These are phyloP conservation scores for Bryum argenteum DNA, from an alignment of 225 moss, liverwort and hornwort species.

Conservation along the genomic window DNA sequence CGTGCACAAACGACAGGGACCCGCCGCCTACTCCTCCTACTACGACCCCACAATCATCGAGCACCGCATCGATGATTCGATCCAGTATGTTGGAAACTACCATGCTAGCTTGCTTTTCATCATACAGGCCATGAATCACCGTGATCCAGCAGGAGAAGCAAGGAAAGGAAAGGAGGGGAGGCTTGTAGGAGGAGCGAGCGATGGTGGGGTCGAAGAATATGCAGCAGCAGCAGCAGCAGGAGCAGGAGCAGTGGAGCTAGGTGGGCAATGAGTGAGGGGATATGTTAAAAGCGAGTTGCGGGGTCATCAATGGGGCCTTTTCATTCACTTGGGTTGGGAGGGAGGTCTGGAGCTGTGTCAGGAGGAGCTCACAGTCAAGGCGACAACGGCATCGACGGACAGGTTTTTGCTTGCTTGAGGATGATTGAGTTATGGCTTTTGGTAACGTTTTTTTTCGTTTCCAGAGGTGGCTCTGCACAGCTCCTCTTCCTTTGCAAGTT, in stretches of 20 bases:
- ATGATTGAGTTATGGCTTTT: not conserved
- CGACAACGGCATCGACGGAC: slow-evolving; percentile 30
- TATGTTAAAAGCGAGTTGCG: slow-evolving; percentile 6
- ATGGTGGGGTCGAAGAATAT: slow-evolving; percentile 25
- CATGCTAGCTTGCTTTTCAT: not conserved
- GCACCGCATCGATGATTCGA: too few relatives aligned
- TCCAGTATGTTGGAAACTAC: not conserved
- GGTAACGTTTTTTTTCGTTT: not conserved
- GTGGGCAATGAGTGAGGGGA: slow-evolving; percentile 26
- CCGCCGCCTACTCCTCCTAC: slow-evolving; percentile 24
- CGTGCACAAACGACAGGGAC: slow-evolving; percentile 26
- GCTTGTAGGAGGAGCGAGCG: not conserved
- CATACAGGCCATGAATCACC: not conserved
- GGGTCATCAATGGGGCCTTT: slow-evolving; percentile 39
- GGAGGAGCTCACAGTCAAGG: slow-evolving; percentile 14
- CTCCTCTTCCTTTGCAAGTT: too few relatives aligned
- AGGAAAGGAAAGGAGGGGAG: not conserved
- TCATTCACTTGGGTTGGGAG: not conserved
- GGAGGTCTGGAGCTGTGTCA: slow-evolving; percentile 1
- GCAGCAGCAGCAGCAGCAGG: not conserved
- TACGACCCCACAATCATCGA: not conserved
- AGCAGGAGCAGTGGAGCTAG: too few relatives aligned
- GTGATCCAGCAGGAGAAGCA: too few relatives aligned
- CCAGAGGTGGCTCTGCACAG: too few relatives aligned
- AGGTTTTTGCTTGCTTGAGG: slow-evolving; percentile 11